A percentile compares a stretch with the other conserved stretches of the same genome.
Conservation (phyloP, 2,329 filamentous ascomycete genomes). For the Phyllosticta citriasiana region DNA sequence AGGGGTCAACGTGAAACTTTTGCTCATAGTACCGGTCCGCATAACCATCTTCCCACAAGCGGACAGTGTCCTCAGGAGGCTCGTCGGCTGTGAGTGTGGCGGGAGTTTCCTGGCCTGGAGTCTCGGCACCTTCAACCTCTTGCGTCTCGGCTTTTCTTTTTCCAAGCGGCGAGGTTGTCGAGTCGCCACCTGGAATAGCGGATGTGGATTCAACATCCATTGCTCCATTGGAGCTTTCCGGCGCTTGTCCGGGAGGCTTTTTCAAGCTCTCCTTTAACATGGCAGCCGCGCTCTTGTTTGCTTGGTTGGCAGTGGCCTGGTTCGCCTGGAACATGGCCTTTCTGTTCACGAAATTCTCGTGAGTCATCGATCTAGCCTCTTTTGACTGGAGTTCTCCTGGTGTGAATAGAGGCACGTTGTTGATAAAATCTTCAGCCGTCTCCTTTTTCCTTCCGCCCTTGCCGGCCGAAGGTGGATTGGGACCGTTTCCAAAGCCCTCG, state of each 20-base stretch:
- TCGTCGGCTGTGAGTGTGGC: conserved; percentile 46
- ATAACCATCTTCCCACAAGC: conserved; percentile 92
- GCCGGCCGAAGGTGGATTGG: background rate
- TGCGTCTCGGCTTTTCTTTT: conserved; percentile 71
- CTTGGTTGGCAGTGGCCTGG: conserved; percentile 51
- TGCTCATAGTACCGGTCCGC: conserved; percentile 93
- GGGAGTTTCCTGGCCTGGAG: conserved; percentile 51
- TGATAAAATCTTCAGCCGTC: conserved; percentile 15
- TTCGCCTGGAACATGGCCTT: conserved; percentile 40
- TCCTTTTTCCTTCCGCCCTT: background rate
- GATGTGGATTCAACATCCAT: conserved; percentile 4
- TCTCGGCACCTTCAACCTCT: conserved; percentile 49
- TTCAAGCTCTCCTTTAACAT: conserved; percentile 66
- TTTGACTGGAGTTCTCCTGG: conserved; percentile 28
- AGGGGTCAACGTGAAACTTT: conserved; percentile 78
- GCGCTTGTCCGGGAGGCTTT: conserved; percentile 10
- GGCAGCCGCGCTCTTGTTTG: conserved; percentile 91
- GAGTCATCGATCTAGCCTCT: conserved; percentile 51
- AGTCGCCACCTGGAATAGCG: conserved; percentile 18
- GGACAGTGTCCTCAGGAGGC: conserved; percentile 67
- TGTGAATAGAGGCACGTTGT: conserved; percentile 23
- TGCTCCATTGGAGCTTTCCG: conserved; percentile 19
- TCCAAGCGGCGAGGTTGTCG: conserved; percentile 44
- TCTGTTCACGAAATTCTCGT: conserved; percentile 80
- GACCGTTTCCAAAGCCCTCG: conserved; percentile 1